Percentiles rank a stretch among this genome's conserved stretches.
phyloP scores from a whole-genome alignment of 148 eudicot genomes.

The Limonium bicolor region DNA sequence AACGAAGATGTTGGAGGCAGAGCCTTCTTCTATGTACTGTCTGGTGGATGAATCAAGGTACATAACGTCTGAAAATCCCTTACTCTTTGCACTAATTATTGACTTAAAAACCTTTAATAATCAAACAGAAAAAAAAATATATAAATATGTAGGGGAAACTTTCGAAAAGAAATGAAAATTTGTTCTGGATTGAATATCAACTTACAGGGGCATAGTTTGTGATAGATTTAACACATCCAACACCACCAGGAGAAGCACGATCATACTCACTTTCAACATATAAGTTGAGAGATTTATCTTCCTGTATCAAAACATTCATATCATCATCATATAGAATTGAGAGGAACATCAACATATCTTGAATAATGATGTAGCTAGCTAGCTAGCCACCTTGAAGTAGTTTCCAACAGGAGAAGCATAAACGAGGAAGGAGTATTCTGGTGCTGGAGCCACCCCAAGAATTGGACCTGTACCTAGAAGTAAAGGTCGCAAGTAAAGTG shows the following conservation, averaged over 20 bases:
- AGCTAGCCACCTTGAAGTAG: constrained; percentile 73
- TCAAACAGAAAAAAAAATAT: not conserved
- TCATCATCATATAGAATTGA: not conserved
- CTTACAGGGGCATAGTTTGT: constrained; percentile 5
- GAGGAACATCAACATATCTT: not conserved
- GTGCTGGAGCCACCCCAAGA: constrained; percentile 73
- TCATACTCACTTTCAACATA: constrained; percentile 6
- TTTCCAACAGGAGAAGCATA: constrained; percentile 88
- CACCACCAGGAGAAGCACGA: constrained; percentile 8
- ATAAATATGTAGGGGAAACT: not conserved
- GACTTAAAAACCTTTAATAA: constrained; percentile 3
- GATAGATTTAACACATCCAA: constrained; percentile 3
- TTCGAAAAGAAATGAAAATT: not conserved
- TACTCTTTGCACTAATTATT: constrained; percentile 6
- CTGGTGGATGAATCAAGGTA: constrained; percentile 9
- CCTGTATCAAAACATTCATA: constrained; percentile 21
- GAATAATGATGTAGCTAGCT: not conserved
- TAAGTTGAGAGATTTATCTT: constrained; percentile 20
- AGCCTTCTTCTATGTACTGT: constrained; percentile 13
- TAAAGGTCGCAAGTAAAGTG: constrained; percentile 84
- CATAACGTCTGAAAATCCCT: constrained; percentile 11
- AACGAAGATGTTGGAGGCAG: constrained; percentile 9
- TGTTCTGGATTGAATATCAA: not conserved
- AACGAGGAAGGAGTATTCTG: constrained; percentile 73
- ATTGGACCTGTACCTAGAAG: constrained; percentile 81